Base-by-base conservation (phyloP, 2,329 filamentous ascomycete genomes). In the Sordariomycetes sp. region DNA sequence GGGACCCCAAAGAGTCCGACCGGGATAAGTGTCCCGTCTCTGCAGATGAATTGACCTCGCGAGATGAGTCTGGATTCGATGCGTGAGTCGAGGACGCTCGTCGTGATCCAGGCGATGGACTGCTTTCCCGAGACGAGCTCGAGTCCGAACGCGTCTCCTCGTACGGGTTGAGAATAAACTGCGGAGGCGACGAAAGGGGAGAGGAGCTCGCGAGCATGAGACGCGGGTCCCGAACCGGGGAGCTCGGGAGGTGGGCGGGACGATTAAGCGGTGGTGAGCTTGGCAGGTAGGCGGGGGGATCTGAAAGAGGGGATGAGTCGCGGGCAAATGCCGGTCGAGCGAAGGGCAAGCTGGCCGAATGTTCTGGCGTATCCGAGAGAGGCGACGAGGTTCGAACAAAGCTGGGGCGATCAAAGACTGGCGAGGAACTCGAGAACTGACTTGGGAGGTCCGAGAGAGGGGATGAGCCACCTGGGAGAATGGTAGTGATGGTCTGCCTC, bases 171-270 rank as follows among this genome's bases (percentile, higher is more conserved):
- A 79, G 80, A 10, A 78, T 68, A 22, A 72, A 64, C 0, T 75
- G 74, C 1, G 79, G 79, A 0, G 80, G 80, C 1, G 80, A 82
- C 0, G 80, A 82, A 13, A 82, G 68, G 0, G 80, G 80, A 1
- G 80, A 81, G 0, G 79, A 82, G 65, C 70, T 74, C 25, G n/a
- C 10, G 10, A 24, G 10, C n/a, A 22, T 22, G n/a, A 50, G 45
- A 50, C n/a, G 45, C 2, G n/a, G 22, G 22, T 20, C 7, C 22
- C 20, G 45, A 20, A 17, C 5, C 17, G 36, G 36, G 12, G 36
- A 39, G 36, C 36, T 39, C 36, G 36, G 36, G 17, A 17, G 36
- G 36, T 17, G 36, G 36, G 36, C 10, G 17, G 17, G 3, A 17
- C 45, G 22, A 20, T 50, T 24, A 7, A 50, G 10, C 17, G 45